Evolutionary conservation across 208 protist genomes (phyloP).

Genomic region (Leishmania tarentolae): DNA sequence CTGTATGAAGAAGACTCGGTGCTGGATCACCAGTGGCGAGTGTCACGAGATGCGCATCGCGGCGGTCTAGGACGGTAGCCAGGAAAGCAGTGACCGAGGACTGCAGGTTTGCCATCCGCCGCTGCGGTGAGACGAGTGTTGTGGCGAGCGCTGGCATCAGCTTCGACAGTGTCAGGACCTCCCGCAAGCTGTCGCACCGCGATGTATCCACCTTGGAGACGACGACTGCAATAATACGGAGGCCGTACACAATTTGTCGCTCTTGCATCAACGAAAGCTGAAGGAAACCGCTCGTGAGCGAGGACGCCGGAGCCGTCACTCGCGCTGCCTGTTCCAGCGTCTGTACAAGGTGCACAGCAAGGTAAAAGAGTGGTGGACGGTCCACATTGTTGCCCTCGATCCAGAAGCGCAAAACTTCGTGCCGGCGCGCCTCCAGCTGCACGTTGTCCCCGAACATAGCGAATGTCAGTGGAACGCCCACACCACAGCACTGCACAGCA

Average conservation of each 20-base stretch:
- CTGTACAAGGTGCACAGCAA: conserved; percentile 32
- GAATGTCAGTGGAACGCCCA: conserved; percentile 26
- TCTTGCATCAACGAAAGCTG: conserved; percentile 30
- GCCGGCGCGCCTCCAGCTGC: conserved; percentile 26
- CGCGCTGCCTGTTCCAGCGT: conserved; percentile 19
- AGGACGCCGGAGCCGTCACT: not conserved
- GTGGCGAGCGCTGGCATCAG: conserved; percentile 28
- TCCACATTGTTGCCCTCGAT: conserved; percentile 39
- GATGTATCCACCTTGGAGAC: conserved; percentile 32
- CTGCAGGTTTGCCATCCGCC: conserved; percentile 54
- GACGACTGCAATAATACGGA: conserved; percentile 39
- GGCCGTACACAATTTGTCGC: conserved; percentile 46
- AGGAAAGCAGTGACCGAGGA: conserved; percentile 54
- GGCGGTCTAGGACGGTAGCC: conserved; percentile 31
- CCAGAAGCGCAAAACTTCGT: conserved; percentile 67
- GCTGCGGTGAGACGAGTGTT: conserved; percentile 24
- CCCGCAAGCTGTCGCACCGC: conserved; percentile 26
- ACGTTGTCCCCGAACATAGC: conserved; percentile 30
- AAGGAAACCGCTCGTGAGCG: not conserved
- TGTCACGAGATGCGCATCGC: conserved; percentile 20
- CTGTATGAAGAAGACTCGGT: conserved; percentile 36
- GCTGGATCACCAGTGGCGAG: conserved; percentile 13
- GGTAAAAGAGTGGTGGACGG: conserved; percentile 38
- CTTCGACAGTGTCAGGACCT: conserved; percentile 30
- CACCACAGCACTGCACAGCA: conserved; percentile 32